phyloP scores from a whole-genome alignment of 805 yeast species.

The Metschnikowia dekortorum region DNA sequence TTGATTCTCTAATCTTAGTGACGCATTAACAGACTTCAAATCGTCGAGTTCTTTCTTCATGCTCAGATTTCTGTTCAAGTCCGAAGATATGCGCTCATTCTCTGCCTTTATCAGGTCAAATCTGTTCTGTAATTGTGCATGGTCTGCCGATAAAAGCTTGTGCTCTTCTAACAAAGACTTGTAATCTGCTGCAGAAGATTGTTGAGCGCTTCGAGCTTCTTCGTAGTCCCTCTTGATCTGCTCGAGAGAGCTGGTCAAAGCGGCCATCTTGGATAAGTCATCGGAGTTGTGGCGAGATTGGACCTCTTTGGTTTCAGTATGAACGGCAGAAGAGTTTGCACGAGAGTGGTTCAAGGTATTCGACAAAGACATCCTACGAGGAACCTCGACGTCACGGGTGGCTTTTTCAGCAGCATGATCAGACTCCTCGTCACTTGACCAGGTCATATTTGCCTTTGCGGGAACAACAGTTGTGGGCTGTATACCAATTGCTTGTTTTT shows the following conservation, averaged over 20 bases:
- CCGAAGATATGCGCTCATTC: constrained; percentile 2
- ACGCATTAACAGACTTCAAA: constrained; percentile 28
- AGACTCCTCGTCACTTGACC: constrained; percentile 79
- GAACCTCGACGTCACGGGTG: background rate
- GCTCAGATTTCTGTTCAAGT: background rate
- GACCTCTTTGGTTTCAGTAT: background rate
- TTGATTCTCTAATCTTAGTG: constrained; percentile 36
- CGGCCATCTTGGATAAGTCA: background rate
- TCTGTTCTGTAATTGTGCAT: constrained; percentile 5
- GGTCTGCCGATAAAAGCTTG: constrained; percentile 1
- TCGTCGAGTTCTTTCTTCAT: constrained; percentile 23
- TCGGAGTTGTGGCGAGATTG: background rate
- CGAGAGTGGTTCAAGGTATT: background rate
- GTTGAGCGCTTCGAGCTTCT: constrained; percentile 22
- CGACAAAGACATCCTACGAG: constrained; percentile 9
- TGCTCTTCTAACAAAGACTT: constrained; percentile 2
- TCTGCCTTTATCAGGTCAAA: constrained; percentile 5
- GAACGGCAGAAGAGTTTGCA: background rate
- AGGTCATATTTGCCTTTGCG: constrained; percentile 74
- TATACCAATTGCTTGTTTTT: constrained; percentile 35
- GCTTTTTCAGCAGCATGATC: constrained; percentile 20
- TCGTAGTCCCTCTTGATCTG: constrained; percentile 15
- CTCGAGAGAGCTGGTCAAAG: constrained; percentile 3
- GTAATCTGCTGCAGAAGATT: constrained; percentile 8
- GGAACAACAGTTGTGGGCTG: constrained; percentile 77